Evolutionary conservation across 225 moss, liverwort and hornwort species (phyloP).

Genomic region (Antitrichia curtipendula): DNA sequence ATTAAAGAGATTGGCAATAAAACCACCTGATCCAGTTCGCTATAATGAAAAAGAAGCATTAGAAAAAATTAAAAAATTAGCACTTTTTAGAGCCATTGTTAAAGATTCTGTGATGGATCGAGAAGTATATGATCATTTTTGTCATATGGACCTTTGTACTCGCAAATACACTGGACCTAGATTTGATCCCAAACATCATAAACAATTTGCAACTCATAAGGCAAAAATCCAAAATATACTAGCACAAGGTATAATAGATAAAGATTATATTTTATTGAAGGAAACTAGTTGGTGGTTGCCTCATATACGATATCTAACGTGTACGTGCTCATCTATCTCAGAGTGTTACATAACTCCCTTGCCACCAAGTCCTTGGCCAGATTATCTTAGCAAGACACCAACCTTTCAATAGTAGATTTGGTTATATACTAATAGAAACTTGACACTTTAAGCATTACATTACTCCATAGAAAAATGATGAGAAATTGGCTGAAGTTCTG

Average conservation of each 20-base stretch:
- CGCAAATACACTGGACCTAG: neutral
- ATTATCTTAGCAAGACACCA: neutral
- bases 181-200: neutral
- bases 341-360: neutral
- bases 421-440: neutral
- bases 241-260: neutral
- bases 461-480: neutral
- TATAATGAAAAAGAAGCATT: neutral
- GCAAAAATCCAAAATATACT: neutral
- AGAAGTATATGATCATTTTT: neutral
- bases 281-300: conserved; percentile 1
- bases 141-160: conserved; percentile 8
- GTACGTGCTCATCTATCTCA: neutral
- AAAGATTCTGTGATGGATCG: conserved; percentile 6
- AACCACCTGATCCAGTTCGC: neutral
- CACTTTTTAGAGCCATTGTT: neutral
- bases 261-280: neutral
- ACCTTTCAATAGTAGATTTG: neutral
- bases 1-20: neutral
- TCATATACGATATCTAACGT: neutral
- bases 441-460: neutral
- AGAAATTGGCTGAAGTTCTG: no score
- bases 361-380: conserved; percentile 7
- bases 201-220: conserved; percentile 7
- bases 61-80: conserved; percentile 6